A percentile compares a stretch with the other conserved stretches of the same genome.
phyloP scores from a whole-genome alignment of 148 eudicot species.

The Beta vulgaris region DNA sequence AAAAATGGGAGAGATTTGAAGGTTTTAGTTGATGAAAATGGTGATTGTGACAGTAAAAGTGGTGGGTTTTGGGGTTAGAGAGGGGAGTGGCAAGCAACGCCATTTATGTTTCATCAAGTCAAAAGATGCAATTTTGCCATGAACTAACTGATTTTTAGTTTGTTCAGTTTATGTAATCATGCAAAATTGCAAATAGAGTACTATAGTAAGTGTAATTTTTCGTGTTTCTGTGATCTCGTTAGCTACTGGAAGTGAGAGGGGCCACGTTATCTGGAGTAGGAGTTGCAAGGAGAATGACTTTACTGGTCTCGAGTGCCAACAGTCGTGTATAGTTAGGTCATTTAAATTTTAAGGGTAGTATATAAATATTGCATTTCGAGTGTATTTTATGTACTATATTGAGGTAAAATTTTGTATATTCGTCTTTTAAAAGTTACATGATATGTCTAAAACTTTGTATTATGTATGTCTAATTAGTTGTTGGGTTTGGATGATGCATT shows the following conservation, averaged over 20 bases:
- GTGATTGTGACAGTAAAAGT: background rate
- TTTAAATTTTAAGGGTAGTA: no score
- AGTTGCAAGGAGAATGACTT: background rate
- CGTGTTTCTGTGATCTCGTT: background rate
- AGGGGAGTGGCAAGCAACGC: background rate
- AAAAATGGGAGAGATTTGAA: background rate
- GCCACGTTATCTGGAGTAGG: constrained; percentile 17
- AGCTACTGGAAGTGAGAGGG: background rate
- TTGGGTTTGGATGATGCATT: no score
- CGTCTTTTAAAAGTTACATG: no score
- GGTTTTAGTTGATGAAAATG: constrained; percentile 3
- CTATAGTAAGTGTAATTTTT: no score
- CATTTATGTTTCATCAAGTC: constrained; percentile 17
- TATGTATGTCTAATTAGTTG: no score
- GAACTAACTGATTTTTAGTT: background rate
- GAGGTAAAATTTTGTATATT: no score
- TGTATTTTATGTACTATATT: no score
- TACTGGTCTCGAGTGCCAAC: no score
- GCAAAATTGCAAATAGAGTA: background rate
- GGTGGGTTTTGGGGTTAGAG: constrained; percentile 12
- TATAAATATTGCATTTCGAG: no score
- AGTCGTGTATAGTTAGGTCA: no score
- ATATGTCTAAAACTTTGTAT: no score
- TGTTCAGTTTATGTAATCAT: background rate
- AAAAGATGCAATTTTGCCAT: background rate